Percentiles rank a stretch among this genome's conserved stretches.
Conservation (phyloP, 2,329 filamentous ascomycete species). For the Aspergillus fumigatus region DNA sequence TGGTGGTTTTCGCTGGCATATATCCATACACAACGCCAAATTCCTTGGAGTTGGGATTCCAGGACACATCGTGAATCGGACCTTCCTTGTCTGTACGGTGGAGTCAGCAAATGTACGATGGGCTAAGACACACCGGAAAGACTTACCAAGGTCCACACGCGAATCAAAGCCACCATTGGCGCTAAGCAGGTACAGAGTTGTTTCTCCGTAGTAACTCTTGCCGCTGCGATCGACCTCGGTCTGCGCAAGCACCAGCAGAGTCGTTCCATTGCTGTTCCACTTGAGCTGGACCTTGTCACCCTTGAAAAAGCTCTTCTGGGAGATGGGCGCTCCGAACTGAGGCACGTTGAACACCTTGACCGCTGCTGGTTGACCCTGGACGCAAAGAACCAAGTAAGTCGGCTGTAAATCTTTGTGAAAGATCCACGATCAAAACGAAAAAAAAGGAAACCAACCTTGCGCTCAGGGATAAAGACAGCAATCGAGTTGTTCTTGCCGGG, state of each 20-base stretch:
- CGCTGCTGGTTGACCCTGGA: conserved; percentile 80
- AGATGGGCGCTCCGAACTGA: conserved; percentile 74
- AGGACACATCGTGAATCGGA: conserved; percentile 95
- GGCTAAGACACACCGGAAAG: background rate
- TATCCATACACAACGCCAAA: conserved; percentile 97
- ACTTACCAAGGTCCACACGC: conserved; percentile 67
- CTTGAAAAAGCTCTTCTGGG: conserved; percentile 99
- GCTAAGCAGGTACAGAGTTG: conserved; percentile 90
- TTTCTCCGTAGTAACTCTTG: conserved; percentile 99
- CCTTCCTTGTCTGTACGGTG: conserved; percentile 75
- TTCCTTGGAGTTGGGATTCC: conserved; percentile 96
- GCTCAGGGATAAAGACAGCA: conserved; percentile 91
- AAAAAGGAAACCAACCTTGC: conserved; percentile 74
- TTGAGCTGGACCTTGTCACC: conserved; percentile 98
- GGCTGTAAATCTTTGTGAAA: background rate
- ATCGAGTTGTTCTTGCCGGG: conserved; percentile 87
- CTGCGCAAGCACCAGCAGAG: conserved; percentile 88
- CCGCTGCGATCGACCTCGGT: conserved; percentile 97
- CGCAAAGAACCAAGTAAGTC: conserved; percentile 4
- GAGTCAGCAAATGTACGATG: conserved; percentile 9
- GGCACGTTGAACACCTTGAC: conserved; percentile 95
- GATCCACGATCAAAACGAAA: background rate
- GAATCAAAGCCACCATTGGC: conserved; percentile 90
- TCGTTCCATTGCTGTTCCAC: conserved; percentile 92
- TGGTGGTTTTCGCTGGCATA: conserved; percentile 98